Evolutionary conservation across 2,329 filamentous ascomycete species (phyloP).

Genomic region (Trichoderma polysporum): DNA sequence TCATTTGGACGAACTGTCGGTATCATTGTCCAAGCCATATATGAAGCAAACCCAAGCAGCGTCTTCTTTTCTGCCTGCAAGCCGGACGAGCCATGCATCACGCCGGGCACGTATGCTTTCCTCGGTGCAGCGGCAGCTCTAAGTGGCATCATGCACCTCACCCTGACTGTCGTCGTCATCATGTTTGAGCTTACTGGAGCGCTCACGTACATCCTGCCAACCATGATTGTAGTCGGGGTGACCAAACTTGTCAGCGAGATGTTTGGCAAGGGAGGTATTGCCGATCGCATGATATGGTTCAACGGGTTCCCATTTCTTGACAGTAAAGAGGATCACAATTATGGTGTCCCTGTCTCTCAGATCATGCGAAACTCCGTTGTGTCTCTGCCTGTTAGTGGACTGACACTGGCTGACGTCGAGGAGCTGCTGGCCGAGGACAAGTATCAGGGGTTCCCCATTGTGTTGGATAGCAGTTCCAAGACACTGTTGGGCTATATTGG

Average conservation of each 20-base stretch:
- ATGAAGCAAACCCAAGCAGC: conserved; percentile 79
- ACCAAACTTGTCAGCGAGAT: conserved; percentile 90
- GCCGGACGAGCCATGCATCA: conserved; percentile 93
- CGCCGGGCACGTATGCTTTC: conserved; percentile 94
- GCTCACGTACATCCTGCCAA: conserved; percentile 92
- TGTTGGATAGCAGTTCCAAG: conserved; percentile 70
- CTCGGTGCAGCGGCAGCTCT: conserved; percentile 88
- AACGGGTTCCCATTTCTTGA: conserved; percentile 96
- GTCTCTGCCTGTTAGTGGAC: conserved; percentile 69
- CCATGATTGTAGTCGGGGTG: conserved; percentile 97
- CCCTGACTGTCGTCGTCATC: conserved; percentile 94
- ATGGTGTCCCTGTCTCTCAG: conserved; percentile 87
- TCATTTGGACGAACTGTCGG: conserved; percentile 93
- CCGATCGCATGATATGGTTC: conserved; percentile 98
- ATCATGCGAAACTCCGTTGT: conserved; percentile 81
- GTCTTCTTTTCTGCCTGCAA: conserved; percentile 85
- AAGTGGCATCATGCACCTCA: conserved; percentile 97
- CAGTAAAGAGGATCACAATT: conserved; percentile 95
- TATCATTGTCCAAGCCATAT: conserved; percentile 85
- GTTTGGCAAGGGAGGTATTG: conserved; percentile 94
- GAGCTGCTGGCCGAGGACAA: conserved; percentile 71
- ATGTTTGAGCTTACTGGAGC: conserved; percentile 99
- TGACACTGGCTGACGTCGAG: conserved; percentile 76
- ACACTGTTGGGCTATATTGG: conserved; percentile 89
- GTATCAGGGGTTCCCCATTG: conserved; percentile 91